These are phyloP conservation scores for Globisporangium rhizosaccharum DNA, from an alignment of 352 stramenopile species.

Conservation along the genomic window DNA sequence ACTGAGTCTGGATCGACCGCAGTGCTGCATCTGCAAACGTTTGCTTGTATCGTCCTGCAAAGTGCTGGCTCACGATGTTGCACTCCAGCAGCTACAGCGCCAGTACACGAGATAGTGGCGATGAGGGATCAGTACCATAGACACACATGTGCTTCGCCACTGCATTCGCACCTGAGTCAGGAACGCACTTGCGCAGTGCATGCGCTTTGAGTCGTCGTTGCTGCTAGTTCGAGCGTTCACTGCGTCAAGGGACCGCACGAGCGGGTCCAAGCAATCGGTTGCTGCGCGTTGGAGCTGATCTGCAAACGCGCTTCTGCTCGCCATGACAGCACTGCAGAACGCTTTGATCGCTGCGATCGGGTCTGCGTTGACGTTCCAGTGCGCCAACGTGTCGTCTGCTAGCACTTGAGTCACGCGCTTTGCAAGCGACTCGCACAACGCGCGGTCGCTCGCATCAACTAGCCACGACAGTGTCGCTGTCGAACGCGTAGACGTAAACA, in stretches of 20 bases:
- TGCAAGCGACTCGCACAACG: slow-evolving; percentile 1
- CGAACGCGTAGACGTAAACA: background rate
- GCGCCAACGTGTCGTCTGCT: slow-evolving; percentile 1
- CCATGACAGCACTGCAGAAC: slow-evolving; percentile 23
- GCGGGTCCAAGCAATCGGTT: slow-evolving; percentile 14
- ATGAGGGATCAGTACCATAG: background rate
- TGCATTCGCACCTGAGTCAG: slow-evolving; percentile 8
- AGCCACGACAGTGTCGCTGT: slow-evolving; percentile 8
- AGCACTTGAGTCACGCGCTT: slow-evolving; percentile 5
- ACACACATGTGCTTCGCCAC: background rate
- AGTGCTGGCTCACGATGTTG: slow-evolving; percentile 1
- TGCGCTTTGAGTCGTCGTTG: background rate
- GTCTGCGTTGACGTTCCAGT: slow-evolving; percentile 12
- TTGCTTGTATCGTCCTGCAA: slow-evolving; percentile 4
- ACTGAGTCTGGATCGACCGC: slow-evolving; percentile 6
- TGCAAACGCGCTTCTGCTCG: slow-evolving; percentile 13
- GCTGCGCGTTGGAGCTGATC: slow-evolving; percentile 18
- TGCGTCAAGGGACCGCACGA: slow-evolving; percentile 14
- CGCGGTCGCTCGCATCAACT: background rate
- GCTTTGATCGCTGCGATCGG: slow-evolving; percentile 18
- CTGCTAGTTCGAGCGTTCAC: background rate
- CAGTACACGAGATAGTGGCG: too few species aligned
- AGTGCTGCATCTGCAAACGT: slow-evolving; percentile 8
- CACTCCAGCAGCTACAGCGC: slow-evolving; percentile 9
- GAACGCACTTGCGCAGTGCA: slow-evolving; percentile 8